Percentiles rank a stretch among this genome's conserved stretches.
These are phyloP conservation scores for Pythium periplocum DNA, from an alignment of 352 stramenopile species.

Conservation along the genomic window DNA sequence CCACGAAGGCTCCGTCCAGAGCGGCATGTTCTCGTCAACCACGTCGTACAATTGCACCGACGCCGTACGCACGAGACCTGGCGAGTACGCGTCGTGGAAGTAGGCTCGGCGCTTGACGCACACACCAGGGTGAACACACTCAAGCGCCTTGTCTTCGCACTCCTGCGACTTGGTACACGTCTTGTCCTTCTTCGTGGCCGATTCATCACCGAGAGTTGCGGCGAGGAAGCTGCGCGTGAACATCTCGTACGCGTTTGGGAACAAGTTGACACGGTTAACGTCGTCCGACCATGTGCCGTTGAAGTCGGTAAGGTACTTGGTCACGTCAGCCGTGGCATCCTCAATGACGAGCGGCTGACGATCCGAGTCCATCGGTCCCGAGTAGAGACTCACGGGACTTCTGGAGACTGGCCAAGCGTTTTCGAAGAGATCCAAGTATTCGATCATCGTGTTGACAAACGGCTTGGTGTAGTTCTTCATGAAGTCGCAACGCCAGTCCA, in stretches of 20 bases:
- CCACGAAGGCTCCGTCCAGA: conserved; percentile 78
- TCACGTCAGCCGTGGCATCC: conserved; percentile 12
- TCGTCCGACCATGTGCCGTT: conserved; percentile 54
- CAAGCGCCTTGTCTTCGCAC: conserved; percentile 48
- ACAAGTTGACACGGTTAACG: conserved; percentile 47
- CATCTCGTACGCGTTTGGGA: conserved; percentile 79
- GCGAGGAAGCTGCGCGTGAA: conserved; percentile 75
- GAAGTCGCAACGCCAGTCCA: conserved; percentile 62
- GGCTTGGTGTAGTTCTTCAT: conserved; percentile 67
- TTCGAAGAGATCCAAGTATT: conserved; percentile 46
- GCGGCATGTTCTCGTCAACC: conserved; percentile 55
- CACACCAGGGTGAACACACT: conserved; percentile 77
- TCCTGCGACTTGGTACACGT: conserved; percentile 50
- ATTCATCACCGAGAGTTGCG: conserved; percentile 29
- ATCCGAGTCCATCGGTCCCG: conserved; percentile 36
- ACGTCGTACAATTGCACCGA: conserved; percentile 49
- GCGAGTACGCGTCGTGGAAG: conserved; percentile 77
- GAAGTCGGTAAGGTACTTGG: conserved; percentile 33
- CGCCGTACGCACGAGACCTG: conserved; percentile 48
- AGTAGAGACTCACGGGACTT: conserved; percentile 52
- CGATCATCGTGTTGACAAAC: conserved; percentile 55
- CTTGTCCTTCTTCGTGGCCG: conserved; percentile 24
- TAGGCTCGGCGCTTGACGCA: conserved; percentile 50
- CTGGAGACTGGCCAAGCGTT: conserved; percentile 49
- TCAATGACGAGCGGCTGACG: conserved; percentile 44